Evolutionary conservation across 2,329 filamentous ascomycete genomes (phyloP).

Genomic region (Onygena corvina): DNA sequence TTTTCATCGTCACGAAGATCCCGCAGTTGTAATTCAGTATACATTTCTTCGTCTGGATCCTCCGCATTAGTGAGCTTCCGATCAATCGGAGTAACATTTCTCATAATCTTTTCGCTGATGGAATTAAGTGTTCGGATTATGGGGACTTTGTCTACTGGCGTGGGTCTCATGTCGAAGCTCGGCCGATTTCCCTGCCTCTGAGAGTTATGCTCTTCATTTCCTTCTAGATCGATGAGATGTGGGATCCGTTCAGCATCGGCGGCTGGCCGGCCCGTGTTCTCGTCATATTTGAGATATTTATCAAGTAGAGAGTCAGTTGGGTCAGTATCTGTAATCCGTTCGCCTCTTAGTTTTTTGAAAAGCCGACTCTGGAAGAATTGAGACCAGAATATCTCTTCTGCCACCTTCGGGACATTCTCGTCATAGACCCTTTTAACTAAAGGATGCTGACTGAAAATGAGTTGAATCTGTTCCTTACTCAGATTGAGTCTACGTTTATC

Average conservation of each 20-base stretch:
- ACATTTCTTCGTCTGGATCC: constrained; percentile 60
- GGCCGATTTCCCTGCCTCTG: constrained; percentile 76
- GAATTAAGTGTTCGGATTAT: constrained; percentile 83
- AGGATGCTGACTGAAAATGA: constrained; percentile 88
- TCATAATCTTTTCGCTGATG: constrained; percentile 86
- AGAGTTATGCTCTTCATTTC: constrained; percentile 89
- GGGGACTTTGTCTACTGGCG: constrained; percentile 61
- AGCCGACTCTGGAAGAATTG: constrained; percentile 85
- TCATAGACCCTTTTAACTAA: constrained; percentile 84
- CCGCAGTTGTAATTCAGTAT: constrained; percentile 60
- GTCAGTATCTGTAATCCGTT: constrained; percentile 69
- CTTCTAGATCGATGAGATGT: constrained; percentile 81
- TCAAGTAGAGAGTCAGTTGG: constrained; percentile 69
- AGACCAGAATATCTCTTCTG: constrained; percentile 77
- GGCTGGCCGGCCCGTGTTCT: constrained; percentile 39
- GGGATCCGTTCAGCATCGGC: constrained; percentile 56
- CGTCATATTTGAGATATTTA: constrained; percentile 66
- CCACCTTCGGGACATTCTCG: constrained; percentile 74
- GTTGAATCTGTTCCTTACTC: constrained; percentile 79
- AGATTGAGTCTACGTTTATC: constrained; percentile 70
- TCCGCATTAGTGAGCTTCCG: constrained; percentile 52
- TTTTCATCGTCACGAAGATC: constrained; percentile 66
- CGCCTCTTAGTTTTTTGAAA: constrained; percentile 82
- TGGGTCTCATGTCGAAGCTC: constrained; percentile 78
- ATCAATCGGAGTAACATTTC: constrained; percentile 70